Base-by-base conservation (phyloP, 2,329 filamentous ascomycete species). In the Ophiosphaerella narmari region DNA sequence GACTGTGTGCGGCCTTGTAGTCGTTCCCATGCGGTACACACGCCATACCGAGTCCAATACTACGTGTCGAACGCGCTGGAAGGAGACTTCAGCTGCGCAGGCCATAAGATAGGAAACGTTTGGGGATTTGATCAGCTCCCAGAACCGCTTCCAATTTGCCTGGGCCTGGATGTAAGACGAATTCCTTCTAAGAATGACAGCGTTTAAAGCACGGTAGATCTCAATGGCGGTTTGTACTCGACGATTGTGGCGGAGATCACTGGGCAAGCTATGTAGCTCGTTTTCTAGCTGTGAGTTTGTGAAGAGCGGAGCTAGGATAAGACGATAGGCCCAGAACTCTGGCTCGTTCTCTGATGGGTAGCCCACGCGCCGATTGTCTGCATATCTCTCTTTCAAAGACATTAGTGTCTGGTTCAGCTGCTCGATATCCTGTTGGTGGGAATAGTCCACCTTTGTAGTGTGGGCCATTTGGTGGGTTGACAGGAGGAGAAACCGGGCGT, bases 311-410 rank as follows among this genome's bases (percentile, higher is more conserved):
- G 76, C 55, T 7, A 70, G 41, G 13, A 72, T 68, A 55, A 87
- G 80, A 57, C 81, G 82, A 62, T 86, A 87, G 7, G 85, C 82
- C 45, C 81, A 77, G 53, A 87, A 86, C 62, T 87, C 85, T n/a
- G 81, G 77, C 65, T 86, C 84, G 48, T 86, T 84, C 0, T 77
- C 74, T 37, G 84, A 81, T 1, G 70, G 23, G 80, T 76, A 47
- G 74, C 56, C 46, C 1, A 76, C 47, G 75, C 74, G 57, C 77
- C 80, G 54, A 21, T 69, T 68, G 32, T 69, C 63, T 6, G 47
- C 52, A 43, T 71, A 72, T 14, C 63, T 84, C 79, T 63, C 84
- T 77, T 67, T 85, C 11, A 87, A 67, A 1, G 84, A 85, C 1
- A 84, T 74, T 50, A 86, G 75, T 1, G 85, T 86, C 58, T 83